These are phyloP conservation scores for Carpinus viminea DNA, from an alignment of 306 rosid species.

Conservation along the genomic window DNA sequence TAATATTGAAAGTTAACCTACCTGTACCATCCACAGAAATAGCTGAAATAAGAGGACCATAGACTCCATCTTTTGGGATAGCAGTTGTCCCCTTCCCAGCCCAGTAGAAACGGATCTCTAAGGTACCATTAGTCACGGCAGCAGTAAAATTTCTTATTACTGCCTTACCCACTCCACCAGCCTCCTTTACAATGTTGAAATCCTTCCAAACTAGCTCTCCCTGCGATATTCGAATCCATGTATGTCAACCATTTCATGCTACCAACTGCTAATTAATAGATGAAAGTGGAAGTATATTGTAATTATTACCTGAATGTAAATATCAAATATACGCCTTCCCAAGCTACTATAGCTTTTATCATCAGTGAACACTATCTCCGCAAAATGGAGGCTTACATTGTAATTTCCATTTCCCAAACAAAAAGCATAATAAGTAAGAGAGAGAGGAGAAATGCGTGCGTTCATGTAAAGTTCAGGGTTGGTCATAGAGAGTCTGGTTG, in stretches of 20 bases:
- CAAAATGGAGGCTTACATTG: conserved; percentile 46
- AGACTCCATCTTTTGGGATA: conserved; percentile 36
- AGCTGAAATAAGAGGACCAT: conserved; percentile 55
- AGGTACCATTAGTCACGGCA: conserved; percentile 4
- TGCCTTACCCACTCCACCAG: conserved; percentile 33
- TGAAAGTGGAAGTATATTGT: not conserved
- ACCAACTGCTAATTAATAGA: not conserved
- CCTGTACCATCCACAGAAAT: conserved; percentile 36
- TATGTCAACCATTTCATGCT: not conserved
- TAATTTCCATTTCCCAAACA: conserved; percentile 44
- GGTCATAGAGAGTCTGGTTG: conserved; percentile 21
- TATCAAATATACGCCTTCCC: conserved; percentile 54
- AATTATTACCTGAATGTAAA: conserved; percentile 41
- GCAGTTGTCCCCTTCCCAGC: conserved; percentile 48
- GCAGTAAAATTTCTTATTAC: conserved; percentile 6
- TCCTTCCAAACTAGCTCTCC: conserved; percentile 34
- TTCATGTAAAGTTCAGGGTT: conserved; percentile 34
- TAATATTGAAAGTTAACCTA: conserved; percentile 3
- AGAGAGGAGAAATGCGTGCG: conserved; percentile 52
- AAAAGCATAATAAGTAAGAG: conserved; percentile 44
- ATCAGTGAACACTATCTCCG: conserved; percentile 34
- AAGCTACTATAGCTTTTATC: conserved; percentile 33
- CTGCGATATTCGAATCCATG: conserved; percentile 18
- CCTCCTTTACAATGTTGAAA: conserved; percentile 39
- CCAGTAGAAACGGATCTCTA: conserved; percentile 50